These are phyloP conservation scores for Lachnellula willkommii DNA, from an alignment of 2,329 filamentous ascomycete species.

Conservation along the genomic window DNA sequence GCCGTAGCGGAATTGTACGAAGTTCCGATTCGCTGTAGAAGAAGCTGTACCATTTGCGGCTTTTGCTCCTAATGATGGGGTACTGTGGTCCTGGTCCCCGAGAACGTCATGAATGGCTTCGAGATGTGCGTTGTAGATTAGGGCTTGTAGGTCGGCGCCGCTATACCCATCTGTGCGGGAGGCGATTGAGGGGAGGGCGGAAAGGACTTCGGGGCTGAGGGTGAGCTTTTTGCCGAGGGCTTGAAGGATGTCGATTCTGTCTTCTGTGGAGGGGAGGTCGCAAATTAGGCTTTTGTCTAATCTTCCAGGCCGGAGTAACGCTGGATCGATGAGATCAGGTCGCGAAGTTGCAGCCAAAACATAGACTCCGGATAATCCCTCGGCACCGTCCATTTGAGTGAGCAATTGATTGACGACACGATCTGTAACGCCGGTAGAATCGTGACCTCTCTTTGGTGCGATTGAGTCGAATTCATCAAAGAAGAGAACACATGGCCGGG, in stretches of 20 bases:
- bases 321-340: slow-evolving; percentile 93
- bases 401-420: slow-evolving; percentile 96
- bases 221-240: slow-evolving; percentile 79
- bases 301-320: slow-evolving; percentile 82
- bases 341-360: slow-evolving; percentile 90
- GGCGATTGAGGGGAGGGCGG: slow-evolving; percentile 64
- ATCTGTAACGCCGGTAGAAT: slow-evolving; percentile 97
- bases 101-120: slow-evolving; percentile 95
- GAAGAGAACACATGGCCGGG: slow-evolving; percentile 89
- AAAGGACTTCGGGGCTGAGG: slow-evolving; percentile 58
- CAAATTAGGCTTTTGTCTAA: slow-evolving; percentile 91
- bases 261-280: slow-evolving; percentile 74
- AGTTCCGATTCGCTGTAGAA: slow-evolving; percentile 43
- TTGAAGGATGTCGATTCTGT: slow-evolving; percentile 81
- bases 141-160: slow-evolving; percentile 87
- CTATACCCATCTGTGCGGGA: slow-evolving; percentile 81
- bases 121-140: slow-evolving; percentile 93
- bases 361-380: slow-evolving; percentile 90
- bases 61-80: slow-evolving; percentile 26
- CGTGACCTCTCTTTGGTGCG: slow-evolving; percentile 92
- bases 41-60: slow-evolving; percentile 21
- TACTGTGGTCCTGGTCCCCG: slow-evolving; percentile 48
- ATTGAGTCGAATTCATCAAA: slow-evolving; percentile 99
- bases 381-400: slow-evolving; percentile 98
- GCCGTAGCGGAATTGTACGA: slow-evolving; percentile 82